Evolutionary conservation across 2,329 filamentous ascomycete genomes (phyloP).

Genomic region (Cercospora sp.): DNA sequence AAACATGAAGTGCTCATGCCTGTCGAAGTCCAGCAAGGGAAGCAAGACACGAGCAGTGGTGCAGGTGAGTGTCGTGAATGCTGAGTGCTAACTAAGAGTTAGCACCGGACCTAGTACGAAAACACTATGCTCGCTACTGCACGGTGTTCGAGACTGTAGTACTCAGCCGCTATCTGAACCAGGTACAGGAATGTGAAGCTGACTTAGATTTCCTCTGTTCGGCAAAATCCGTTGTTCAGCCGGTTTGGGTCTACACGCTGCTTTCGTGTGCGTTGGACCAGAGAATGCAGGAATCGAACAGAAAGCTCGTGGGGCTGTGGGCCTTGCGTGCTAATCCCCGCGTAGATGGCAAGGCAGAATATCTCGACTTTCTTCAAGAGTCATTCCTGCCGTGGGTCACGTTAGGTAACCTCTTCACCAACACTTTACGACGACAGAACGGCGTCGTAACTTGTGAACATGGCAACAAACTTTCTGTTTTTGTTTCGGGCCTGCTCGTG

Average conservation of each 20-base stretch:
- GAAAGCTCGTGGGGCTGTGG: slow-evolving; percentile 51
- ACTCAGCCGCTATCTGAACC: slow-evolving; percentile 52
- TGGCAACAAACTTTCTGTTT: slow-evolving; percentile 42
- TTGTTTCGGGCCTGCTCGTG: slow-evolving; percentile 40
- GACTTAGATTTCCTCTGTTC: slow-evolving; percentile 46
- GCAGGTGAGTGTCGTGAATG: slow-evolving; percentile 21
- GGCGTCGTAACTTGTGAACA: slow-evolving; percentile 42
- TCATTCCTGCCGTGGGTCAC: slow-evolving; percentile 52
- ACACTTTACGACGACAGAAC: slow-evolving; percentile 40
- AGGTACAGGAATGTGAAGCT: slow-evolving; percentile 48
- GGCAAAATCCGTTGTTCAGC: slow-evolving; percentile 39
- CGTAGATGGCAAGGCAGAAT: slow-evolving; percentile 29
- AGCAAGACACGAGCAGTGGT: not conserved
- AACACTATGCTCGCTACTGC: slow-evolving; percentile 47
- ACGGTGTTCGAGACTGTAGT: slow-evolving; percentile 52
- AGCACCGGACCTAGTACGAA: slow-evolving; percentile 20
- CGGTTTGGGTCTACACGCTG: slow-evolving; percentile 47
- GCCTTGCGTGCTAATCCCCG: slow-evolving; percentile 41
- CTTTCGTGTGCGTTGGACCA: slow-evolving; percentile 45
- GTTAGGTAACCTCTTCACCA: slow-evolving; percentile 48
- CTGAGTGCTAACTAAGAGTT: slow-evolving; percentile 13
- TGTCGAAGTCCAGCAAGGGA: not conserved
- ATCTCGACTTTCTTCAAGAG: slow-evolving; percentile 42
- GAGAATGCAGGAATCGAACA: slow-evolving; percentile 49
- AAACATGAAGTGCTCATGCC: not conserved